These are phyloP conservation scores for Ramaria sp. DNA, from an alignment of 768 basidiomycete species.

Conservation along the genomic window DNA sequence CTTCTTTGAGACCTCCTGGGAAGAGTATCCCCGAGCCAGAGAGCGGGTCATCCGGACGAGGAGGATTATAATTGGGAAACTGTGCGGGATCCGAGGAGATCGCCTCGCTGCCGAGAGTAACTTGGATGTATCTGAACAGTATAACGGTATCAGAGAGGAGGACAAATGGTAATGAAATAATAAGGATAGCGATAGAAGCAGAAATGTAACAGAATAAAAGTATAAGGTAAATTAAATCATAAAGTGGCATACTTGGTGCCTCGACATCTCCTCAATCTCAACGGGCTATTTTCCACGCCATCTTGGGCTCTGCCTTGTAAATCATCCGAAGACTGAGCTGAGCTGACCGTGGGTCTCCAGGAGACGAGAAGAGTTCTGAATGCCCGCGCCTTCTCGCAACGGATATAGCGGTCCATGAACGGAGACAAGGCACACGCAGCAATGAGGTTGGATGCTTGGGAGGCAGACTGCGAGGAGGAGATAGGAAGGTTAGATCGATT, in stretches of 20 bases:
- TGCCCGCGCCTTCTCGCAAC: constrained; percentile 70
- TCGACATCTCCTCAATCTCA: constrained; percentile 15
- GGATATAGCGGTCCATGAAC: constrained; percentile 63
- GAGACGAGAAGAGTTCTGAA: constrained; percentile 67
- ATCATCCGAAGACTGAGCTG: constrained; percentile 6
- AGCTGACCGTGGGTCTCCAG: constrained; percentile 30
- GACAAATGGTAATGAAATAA: neutral
- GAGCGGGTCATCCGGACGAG: constrained; percentile 10
- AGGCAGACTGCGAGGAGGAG: constrained; percentile 7
- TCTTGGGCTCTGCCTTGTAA: constrained; percentile 9
- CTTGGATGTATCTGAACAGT: constrained; percentile 7
- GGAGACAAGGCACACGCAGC: constrained; percentile 22
- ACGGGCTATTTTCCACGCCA: constrained; percentile 11
- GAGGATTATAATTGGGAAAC: neutral
- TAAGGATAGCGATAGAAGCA: neutral
- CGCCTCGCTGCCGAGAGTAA: constrained; percentile 8
- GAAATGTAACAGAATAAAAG: neutral
- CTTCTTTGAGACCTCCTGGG: neutral
- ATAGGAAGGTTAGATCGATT: neutral
- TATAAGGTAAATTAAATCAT: constrained; percentile 24
- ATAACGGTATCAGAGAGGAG: neutral
- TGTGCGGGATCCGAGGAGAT: neutral
- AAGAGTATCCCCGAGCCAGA: constrained; percentile 7
- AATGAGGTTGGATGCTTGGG: constrained; percentile 12
- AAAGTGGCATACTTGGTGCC: constrained; percentile 36